phyloP scores from a whole-genome alignment of 176 grass and related monocot genomes.

The Avena insularis region DNA sequence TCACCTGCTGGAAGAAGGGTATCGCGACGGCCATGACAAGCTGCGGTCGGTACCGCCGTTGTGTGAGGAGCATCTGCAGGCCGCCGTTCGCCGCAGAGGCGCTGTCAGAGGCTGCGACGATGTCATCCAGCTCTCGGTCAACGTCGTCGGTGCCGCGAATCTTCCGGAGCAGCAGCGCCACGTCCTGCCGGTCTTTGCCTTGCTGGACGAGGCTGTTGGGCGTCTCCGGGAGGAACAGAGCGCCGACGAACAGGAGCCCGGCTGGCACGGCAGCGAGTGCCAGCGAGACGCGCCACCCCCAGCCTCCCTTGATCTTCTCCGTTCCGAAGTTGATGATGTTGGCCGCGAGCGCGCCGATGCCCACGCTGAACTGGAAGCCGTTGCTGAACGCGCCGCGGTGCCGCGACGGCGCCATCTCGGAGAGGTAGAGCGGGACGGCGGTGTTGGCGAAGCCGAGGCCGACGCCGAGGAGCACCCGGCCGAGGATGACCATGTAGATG shows the following conservation, averaged over 20 bases:
- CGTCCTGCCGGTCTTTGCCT: conserved; percentile 23
- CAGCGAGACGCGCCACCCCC: conserved; percentile 73
- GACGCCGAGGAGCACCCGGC: conserved; percentile 65
- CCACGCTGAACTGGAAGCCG: conserved; percentile 67
- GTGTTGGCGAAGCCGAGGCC: conserved; percentile 71
- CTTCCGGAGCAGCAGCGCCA: conserved; percentile 46
- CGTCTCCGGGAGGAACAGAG: conserved; percentile 64
- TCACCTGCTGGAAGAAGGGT: conserved; percentile 72
- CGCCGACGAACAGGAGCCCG: conserved; percentile 52
- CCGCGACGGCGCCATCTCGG: conserved; percentile 71
- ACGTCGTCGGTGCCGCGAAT: conserved; percentile 56
- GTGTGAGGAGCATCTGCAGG: conserved; percentile 8
- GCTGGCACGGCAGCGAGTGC: conserved; percentile 62
- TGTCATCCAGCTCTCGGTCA: conserved; percentile 48
- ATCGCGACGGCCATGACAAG: conserved; percentile 54
- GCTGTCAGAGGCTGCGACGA: conserved; percentile 45
- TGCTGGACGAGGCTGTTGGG: conserved; percentile 68
- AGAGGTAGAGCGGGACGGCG: conserved; percentile 80
- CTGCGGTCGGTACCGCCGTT: conserved; percentile 51
- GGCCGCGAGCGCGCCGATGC: conserved; percentile 52
- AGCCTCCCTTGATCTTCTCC: conserved; percentile 58
- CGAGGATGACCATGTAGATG: conserved; percentile 70
- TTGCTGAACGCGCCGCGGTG: conserved; percentile 75
- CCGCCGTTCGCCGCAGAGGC: not conserved
- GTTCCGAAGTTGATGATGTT: conserved; percentile 70